These are phyloP conservation scores for Neurospora cerealis DNA, from an alignment of 495 filamentous ascomycete species.

Conservation along the genomic window DNA sequence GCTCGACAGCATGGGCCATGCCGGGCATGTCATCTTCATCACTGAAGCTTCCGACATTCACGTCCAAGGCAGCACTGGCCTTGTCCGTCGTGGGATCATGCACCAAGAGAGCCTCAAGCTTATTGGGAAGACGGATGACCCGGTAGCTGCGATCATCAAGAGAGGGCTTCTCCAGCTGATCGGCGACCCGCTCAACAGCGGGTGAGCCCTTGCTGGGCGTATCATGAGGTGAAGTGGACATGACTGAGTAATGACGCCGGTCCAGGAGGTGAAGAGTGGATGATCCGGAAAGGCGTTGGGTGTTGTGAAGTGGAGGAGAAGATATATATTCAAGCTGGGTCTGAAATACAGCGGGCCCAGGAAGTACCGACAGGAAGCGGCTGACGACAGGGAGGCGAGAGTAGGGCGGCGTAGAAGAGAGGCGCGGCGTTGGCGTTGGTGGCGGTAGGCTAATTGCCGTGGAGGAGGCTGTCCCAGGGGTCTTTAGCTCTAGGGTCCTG, in stretches of 20 bases:
- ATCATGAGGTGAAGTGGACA: conserved; percentile 12
- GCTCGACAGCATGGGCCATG: conserved; percentile 81
- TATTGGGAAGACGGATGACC: conserved; percentile 74
- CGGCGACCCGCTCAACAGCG: conserved; percentile 59
- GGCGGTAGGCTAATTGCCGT: neutral
- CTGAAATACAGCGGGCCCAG: neutral
- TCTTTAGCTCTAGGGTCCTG: neutral
- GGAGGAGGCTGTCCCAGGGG: neutral
- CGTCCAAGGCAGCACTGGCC: conserved; percentile 87
- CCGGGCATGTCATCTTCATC: conserved; percentile 89
- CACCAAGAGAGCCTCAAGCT: conserved; percentile 88
- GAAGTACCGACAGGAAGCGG: neutral
- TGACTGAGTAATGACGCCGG: conserved; percentile 6
- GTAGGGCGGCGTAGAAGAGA: neutral
- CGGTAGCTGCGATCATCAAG: conserved; percentile 84
- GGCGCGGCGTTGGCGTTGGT: neutral
- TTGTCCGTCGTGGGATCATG: conserved; percentile 96
- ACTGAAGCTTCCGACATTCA: conserved; percentile 92
- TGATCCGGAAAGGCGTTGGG: neutral
- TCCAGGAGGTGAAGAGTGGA: neutral
- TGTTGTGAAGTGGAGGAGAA: conserved; percentile 2
- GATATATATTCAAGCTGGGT: conserved; percentile 1
- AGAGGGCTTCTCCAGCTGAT: conserved; percentile 74
- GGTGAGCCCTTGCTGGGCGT: conserved; percentile 16
- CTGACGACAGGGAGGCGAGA: neutral